Base-by-base conservation (phyloP, 1,284 basidiomycete species). In the Malassezia furfur region DNA sequence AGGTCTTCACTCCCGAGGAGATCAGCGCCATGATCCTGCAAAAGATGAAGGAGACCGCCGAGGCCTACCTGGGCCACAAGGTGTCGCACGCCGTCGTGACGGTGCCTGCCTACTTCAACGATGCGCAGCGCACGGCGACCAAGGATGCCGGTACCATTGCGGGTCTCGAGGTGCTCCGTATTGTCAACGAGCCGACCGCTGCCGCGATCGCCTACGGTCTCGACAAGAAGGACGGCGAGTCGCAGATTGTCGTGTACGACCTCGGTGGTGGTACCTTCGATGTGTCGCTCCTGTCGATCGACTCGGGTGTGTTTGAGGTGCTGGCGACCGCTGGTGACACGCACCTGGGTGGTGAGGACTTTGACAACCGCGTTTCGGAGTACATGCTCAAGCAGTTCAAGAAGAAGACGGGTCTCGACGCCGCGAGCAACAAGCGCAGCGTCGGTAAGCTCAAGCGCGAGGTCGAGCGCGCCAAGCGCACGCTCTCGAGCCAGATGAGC, bases 31-130 rank as follows among this genome's bases (percentile, higher is more conserved):
- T 96, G 93, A 83, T 98, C 70, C 79, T 96, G 60, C 80, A 77
- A 60, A 96, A 96, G 82, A 96, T 98, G 91, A 96, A 96, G 84
- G 93, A 96, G 80, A 96, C 89, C 43, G 93, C 93, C 61, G 93
- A 96, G 81, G 88, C 91, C 21, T 96, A 96, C 79, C 85, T 98
- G 57, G 91, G 91, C 65, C 82, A 91, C 76, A 87, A 90, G 77
- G 93, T 98, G 76, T 91, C 88, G 52, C 89, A 98, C 78, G 70
- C 93, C 60, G 91, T 96, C 57, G 89, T 98, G 76, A 96, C 93
- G 39, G 91, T 96, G 71, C 93, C 93, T 54, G 93, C 93, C 52
- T 96, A 79, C 57, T 64, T 64, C 84, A 96, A 96, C 78, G 91
- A 98, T 79, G 89, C 91, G 75, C 93, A 98, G 79, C 90, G 91